These are phyloP conservation scores for Rosa chinensis DNA, from an alignment of 306 rosid species.

Conservation along the genomic window DNA sequence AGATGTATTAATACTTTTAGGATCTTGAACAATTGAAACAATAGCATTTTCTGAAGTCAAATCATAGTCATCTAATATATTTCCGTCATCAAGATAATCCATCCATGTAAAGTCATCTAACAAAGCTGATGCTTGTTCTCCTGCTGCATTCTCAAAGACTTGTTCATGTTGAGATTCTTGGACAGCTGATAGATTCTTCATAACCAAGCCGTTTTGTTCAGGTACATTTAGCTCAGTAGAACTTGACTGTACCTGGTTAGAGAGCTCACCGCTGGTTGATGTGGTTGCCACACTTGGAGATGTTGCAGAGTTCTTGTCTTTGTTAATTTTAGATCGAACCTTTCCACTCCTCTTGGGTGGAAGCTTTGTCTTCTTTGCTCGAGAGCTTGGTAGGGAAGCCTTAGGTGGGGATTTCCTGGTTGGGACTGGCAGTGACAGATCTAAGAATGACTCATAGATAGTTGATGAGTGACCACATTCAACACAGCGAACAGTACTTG, in stretches of 20 bases:
- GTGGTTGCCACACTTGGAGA: constrained; percentile 41
- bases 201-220: constrained; percentile 38
- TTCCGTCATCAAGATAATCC: constrained; percentile 68
- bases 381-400: constrained; percentile 51
- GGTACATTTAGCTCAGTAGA: constrained; percentile 29
- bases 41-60: constrained; percentile 38
- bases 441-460: constrained; percentile 85
- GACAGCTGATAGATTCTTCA: constrained; percentile 39
- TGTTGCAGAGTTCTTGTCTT: constrained; percentile 37
- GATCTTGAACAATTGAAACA: constrained; percentile 38
- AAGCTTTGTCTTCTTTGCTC: constrained; percentile 61
- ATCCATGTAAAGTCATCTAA: constrained; percentile 61
- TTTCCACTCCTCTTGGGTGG: constrained; percentile 72
- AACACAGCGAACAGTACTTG: constrained; percentile 76
- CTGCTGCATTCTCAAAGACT: constrained; percentile 44
- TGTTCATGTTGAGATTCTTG: constrained; percentile 43
- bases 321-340: constrained; percentile 49
- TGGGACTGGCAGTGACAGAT: constrained; percentile 92
- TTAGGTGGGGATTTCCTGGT: constrained; percentile 66
- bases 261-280: constrained; percentile 40
- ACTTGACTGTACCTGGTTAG: constrained; percentile 42
- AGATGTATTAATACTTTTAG: constrained; percentile 33
- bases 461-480: constrained; percentile 89
- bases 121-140: constrained; percentile 35
- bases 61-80: constrained; percentile 31